Conservation (phyloP, 108 stramenopile species). For the Fragilaria radians region DNA sequence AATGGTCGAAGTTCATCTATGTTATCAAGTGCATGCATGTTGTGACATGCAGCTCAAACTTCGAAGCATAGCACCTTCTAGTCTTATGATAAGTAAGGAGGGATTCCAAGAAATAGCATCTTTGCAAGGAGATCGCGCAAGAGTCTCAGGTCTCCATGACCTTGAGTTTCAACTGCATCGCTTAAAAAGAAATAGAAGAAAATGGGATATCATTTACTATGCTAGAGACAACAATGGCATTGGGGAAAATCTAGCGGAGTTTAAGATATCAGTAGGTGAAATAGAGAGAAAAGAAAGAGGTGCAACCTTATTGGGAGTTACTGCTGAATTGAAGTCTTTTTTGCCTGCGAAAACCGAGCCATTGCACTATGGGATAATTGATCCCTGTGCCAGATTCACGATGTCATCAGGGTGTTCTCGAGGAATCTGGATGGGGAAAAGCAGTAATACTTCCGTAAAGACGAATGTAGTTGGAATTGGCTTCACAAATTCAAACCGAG, state of each 20-base stretch:
- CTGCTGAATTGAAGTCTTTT: constrained; percentile 41
- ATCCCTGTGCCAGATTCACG: constrained; percentile 15
- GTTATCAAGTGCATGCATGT: constrained; percentile 12
- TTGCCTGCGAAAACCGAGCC: constrained; percentile 35
- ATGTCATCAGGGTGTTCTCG: not conserved
- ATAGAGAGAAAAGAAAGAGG: constrained; percentile 16
- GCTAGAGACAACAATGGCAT: constrained; percentile 34
- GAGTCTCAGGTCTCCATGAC: constrained; percentile 21
- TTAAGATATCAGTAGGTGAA: constrained; percentile 46
- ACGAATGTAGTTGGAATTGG: constrained; percentile 19
- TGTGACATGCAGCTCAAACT: constrained; percentile 36
- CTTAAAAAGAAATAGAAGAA: constrained; percentile 34
- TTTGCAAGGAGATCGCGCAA: constrained; percentile 26
- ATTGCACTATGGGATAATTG: constrained; percentile 19
- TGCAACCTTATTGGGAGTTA: constrained; percentile 14
- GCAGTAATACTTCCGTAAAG: constrained; percentile 7
- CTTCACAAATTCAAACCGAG: constrained; percentile 23
- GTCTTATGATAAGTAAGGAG: constrained; percentile 21
- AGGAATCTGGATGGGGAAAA: not conserved
- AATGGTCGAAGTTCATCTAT: constrained; percentile 12
- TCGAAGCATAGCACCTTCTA: constrained; percentile 30
- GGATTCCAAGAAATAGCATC: constrained; percentile 31
- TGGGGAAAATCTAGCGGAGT: constrained; percentile 43
- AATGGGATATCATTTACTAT: constrained; percentile 47
- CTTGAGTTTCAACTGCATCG: constrained; percentile 38